phyloP scores from a whole-genome alignment of 2,329 filamentous ascomycete genomes.

The Ascosphaera aggregata region DNA sequence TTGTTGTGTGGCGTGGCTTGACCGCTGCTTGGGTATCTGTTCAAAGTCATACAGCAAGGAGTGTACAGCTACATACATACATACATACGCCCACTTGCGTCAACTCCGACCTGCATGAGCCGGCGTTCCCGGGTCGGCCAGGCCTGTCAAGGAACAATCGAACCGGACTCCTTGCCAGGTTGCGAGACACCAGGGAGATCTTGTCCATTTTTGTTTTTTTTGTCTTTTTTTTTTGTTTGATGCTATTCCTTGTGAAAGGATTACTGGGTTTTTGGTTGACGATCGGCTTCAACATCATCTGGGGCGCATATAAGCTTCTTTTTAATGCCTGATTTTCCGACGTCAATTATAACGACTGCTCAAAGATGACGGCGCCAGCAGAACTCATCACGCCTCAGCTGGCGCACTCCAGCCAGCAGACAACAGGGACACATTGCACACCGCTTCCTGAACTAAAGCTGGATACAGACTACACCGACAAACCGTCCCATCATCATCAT shows the following conservation, averaged over 20 bases:
- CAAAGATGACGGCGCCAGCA: background rate
- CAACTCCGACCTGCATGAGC: background rate
- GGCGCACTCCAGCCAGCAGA: background rate
- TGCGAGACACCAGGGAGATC: background rate
- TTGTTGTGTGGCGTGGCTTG: too few species aligned
- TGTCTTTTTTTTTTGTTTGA: background rate
- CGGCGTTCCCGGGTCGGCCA: background rate
- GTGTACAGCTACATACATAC: background rate
- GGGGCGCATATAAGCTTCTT: background rate
- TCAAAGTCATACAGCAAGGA: background rate
- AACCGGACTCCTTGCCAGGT: background rate
- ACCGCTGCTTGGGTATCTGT: background rate
- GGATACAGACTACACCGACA: conserved; percentile 1
- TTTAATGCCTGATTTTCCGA: background rate
- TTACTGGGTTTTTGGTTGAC: too few species aligned
- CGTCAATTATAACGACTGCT: background rate
- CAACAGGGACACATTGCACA: background rate
- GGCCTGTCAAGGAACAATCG: background rate
- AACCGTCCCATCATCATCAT: background rate
- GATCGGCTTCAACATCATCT: too few species aligned
- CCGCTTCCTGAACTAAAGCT: background rate
- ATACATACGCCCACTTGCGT: background rate
- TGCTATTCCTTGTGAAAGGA: too few species aligned
- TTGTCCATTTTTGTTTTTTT: background rate
- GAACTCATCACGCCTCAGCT: conserved; percentile 1